Base-by-base conservation (phyloP, 2,329 filamentous ascomycete genomes). In the Trichophyton schoenleinii region DNA sequence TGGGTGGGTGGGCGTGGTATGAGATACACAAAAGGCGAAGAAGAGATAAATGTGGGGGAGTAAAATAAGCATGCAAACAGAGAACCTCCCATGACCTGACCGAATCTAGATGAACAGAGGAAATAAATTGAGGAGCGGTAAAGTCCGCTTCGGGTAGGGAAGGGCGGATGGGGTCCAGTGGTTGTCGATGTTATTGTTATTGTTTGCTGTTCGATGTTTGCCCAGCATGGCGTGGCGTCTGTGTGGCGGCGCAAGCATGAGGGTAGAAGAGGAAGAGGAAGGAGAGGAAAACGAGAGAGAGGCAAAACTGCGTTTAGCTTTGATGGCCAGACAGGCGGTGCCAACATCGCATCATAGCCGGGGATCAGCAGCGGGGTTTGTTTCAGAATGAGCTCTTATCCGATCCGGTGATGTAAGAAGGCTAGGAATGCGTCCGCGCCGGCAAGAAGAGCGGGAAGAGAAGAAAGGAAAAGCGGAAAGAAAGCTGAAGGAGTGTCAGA, bases 201-300 rank as follows among this genome's bases (percentile, higher is more conserved):
- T 55, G 28, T 55, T 55, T 55, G 52, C 15, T 55, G 52, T 55
- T 55, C 38, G 52, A 55, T 55, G 31, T 38, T n/a, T 55, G 52
- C 15, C n/a, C 49, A 15, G 18, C 20, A 28, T 4, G 6, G n/a
- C 28, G n/a, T 11, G 46, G 34, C 34, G 34, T 38, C 11, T 38
- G 34, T 9, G 34, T 38, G 34, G 34, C 34, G 34, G 34, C 34
- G 34, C 34, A 13, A 38, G 34, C 34, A 38, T 13, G 34, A 38
- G 34, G 34, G 11, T 13, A 38, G 46, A 49, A 15, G 18, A 25
- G 22, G 13, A 20, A 49, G 3, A 13, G 20, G 3, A 49, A 20
- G 3, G 8, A 28, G 46, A 22, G 13, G 20, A 13, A 28, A 55
- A n/a, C 34, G 25, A 28, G 20, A 3, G 20, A 22, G 22, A 13